These are phyloP conservation scores for Yamadazyma conglobata DNA, from an alignment of 1,139 yeast species.

Conservation along the genomic window DNA sequence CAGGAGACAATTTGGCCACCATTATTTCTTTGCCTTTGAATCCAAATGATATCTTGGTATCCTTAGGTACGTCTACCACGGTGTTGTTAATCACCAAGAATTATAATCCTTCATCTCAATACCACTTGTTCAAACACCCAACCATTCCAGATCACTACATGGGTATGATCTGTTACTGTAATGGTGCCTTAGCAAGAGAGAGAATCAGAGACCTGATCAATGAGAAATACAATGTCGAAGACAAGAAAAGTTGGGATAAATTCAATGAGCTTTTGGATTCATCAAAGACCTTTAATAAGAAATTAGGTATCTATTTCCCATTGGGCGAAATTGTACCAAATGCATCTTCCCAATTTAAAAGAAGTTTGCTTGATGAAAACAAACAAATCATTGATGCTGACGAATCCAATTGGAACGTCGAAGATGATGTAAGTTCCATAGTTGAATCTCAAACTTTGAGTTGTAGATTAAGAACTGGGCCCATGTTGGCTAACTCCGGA, in stretches of 20 bases:
- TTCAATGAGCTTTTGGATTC: constrained; percentile 56
- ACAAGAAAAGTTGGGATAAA: constrained; percentile 53
- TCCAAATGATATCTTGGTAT: constrained; percentile 72
- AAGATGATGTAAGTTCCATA: constrained; percentile 71
- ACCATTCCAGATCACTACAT: constrained; percentile 71
- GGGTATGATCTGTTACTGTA: constrained; percentile 96
- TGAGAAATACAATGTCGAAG: constrained; percentile 31
- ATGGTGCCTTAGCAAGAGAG: constrained; percentile 87
- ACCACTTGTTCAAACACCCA: constrained; percentile 86
- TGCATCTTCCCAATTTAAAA: constrained; percentile 55
- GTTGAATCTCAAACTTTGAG: constrained; percentile 86
- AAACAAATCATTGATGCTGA: constrained; percentile 11
- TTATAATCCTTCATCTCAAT: constrained; percentile 75
- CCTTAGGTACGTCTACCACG: constrained; percentile 89
- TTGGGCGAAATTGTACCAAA: constrained; percentile 87
- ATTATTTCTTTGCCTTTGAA: constrained; percentile 76
- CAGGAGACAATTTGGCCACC: constrained; percentile 92
- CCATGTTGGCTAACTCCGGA: constrained; percentile 44
- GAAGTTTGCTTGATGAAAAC: constrained; percentile 36
- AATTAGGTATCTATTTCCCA: constrained; percentile 81
- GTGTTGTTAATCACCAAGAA: constrained; percentile 76
- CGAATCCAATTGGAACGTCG: constrained; percentile 37
- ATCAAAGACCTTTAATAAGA: constrained; percentile 33
- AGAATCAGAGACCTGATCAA: constrained; percentile 64
- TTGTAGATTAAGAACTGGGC: constrained; percentile 75